These are phyloP conservation scores for Ampelomyces quisqualis DNA, from an alignment of 2,329 filamentous ascomycete species.

Conservation along the genomic window DNA sequence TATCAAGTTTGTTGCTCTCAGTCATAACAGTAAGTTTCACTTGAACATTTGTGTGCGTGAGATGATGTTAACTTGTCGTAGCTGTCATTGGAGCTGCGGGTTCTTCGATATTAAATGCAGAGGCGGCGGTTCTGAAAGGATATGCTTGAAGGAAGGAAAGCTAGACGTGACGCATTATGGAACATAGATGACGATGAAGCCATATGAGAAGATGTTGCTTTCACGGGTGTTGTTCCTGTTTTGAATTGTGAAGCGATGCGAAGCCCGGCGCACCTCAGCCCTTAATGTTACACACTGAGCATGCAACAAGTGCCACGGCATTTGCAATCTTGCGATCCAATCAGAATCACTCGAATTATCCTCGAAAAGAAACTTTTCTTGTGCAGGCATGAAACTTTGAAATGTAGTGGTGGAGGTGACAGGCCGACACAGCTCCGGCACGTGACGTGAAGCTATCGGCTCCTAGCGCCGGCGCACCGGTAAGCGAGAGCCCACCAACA, in stretches of 20 bases:
- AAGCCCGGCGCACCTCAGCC: too few species aligned
- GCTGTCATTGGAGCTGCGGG: slow-evolving; percentile 95
- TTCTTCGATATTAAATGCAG: slow-evolving; percentile 90
- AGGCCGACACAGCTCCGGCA: background rate
- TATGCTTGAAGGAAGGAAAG: slow-evolving; percentile 53
- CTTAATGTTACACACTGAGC: too few species aligned
- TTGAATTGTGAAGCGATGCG: too few species aligned
- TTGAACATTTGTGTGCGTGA: slow-evolving; percentile 27
- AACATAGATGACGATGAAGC: background rate
- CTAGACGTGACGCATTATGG: background rate
- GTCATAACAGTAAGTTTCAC: slow-evolving; percentile 66
- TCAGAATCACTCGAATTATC: too few species aligned
- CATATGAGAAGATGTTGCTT: background rate
- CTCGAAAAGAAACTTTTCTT: too few species aligned
- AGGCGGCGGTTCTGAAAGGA: slow-evolving; percentile 87
- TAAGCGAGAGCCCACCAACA: background rate
- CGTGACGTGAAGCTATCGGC: slow-evolving; percentile 4
- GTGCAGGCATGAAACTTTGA: background rate
- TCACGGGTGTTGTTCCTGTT: too few species aligned
- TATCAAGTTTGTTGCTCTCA: slow-evolving; percentile 90
- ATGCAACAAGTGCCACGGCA: too few species aligned
- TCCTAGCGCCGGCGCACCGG: slow-evolving; percentile 3
- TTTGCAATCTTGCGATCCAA: too few species aligned
- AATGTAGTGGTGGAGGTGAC: background rate
- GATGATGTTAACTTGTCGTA: slow-evolving; percentile 23